Base-by-base conservation (phyloP, 768 basidiomycete species). In the Dioszegia crocea region DNA sequence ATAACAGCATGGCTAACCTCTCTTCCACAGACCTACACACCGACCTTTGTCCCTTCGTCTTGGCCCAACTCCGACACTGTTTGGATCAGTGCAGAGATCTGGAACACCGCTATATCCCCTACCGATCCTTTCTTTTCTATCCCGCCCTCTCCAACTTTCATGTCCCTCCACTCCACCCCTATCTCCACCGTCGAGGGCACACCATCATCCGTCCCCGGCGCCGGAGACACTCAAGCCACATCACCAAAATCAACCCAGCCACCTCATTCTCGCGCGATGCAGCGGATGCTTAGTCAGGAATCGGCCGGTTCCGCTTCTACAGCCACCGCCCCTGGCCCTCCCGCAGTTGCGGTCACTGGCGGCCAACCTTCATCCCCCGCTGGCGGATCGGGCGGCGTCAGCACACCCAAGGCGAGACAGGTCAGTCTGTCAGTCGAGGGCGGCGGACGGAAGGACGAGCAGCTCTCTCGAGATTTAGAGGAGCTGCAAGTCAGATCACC, bases 361-460 rank as follows among this genome's bases (percentile, higher is more conserved):
- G 55, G 49, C 6, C 26, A 14, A 43, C 40, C 69, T 4, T 33
- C 67, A 1, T 70, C 69, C 3, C 68, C 68, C 1, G 51, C 51
- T 1, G 21, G 38, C 23, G 45, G 45, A 29, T 67, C 69, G 8
- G 61, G 48, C 26, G 66, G 64, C 2, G 61, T 47, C 5, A 52
- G 62, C 17, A 67, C 69, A 3, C 69, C 66, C 4, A 61, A 60
- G 59, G 66, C 66, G 0, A 55, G 30, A 3, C 60, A 59, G 27
- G 59, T 57, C 4, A 24, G 41, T 47, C 19, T 51, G 27, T 30
- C 61, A 4, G 55, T 14, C 29, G 21, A 2, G 23, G 41, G 47
- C 6, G 51, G 10, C 19, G 33, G 36, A 30, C 33, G 21, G 52
- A 41, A 64, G 23, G 56, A 55, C 44, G 63, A 65, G 48, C 53